These are phyloP conservation scores for Podaxis sp. DNA, from an alignment of 768 basidiomycete genomes.

Conservation along the genomic window DNA sequence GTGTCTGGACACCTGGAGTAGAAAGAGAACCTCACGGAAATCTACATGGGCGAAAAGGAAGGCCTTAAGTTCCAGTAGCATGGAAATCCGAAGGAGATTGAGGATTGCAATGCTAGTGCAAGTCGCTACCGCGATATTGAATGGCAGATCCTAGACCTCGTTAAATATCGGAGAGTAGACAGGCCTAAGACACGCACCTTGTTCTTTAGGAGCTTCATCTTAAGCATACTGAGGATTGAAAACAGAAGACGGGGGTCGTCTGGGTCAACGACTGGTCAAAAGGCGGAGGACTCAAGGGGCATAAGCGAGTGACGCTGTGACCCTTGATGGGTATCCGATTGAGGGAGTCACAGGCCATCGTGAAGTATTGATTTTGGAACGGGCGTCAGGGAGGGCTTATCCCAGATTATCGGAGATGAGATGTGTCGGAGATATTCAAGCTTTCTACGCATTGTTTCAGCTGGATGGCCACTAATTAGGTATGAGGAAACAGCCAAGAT, in stretches of 20 bases:
- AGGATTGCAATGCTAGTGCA: neutral
- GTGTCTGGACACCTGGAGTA: neutral
- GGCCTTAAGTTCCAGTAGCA: neutral
- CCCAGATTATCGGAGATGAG: neutral
- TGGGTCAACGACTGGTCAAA: neutral
- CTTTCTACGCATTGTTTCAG: neutral
- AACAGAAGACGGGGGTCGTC: neutral
- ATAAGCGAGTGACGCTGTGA: neutral
- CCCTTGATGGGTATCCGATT: neutral
- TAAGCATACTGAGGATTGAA: neutral
- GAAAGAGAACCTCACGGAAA: neutral
- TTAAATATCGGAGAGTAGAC: neutral
- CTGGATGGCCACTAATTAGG: neutral
- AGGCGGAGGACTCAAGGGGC: neutral
- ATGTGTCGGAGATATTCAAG: neutral
- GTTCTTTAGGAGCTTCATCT: neutral
- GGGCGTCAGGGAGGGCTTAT: neutral
- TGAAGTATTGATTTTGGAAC: neutral
- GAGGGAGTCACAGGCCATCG: neutral
- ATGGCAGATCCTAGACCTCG: neutral
- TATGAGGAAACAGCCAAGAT: neutral
- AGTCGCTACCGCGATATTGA: neutral
- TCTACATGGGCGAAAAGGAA: neutral
- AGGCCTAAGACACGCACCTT: neutral
- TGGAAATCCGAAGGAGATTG: neutral